Evolutionary conservation across 495 filamentous ascomycete genomes (phyloP), one percentile per base, ranked within the genome.

Genomic region (Parathielavia hyrcaniae): DNA sequence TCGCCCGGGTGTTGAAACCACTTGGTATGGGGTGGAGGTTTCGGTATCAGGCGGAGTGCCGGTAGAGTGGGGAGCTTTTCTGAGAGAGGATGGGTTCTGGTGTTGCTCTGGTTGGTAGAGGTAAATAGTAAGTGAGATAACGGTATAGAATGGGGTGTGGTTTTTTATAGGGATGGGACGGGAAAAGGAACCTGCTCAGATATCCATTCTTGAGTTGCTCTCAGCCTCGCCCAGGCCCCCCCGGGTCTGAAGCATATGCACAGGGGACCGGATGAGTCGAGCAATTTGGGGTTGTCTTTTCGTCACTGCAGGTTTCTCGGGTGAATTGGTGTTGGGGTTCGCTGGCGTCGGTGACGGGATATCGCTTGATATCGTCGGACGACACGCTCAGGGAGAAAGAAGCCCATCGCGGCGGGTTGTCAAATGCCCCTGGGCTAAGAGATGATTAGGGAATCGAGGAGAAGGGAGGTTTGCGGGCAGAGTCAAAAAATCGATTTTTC

Each of bases 201-300:
- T 73, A 63, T 75, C 73, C 70, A 69, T 76, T 76, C 74, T 71
- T 69, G 32, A 11, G n/a, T 19, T 66, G 56, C 66, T 61, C 60
- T 66, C 71, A 72, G 68, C 23, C 53, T 62, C 62, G 47, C 35
- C 62, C 59, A 14, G 11, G 48, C 41, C 60, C 34, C 41, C 60
- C 34, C 17, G 39, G 43, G 5, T 14, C 50, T 54, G 50, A 54
- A 43, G 23, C 50, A 43, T 49, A 52, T 38, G 32, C 39, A 17
- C 49, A 55, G 44, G 34, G 38, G 55, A 50, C 45, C 9, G 60
- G 60, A 57, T 58, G 53, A 62, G 60, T 61, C 44, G 55, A 26
- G 50, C 5, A n/a, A n/a, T n/a, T 43, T 41, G 32, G 48, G 19
- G 26, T n/a, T 30, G 26, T 47, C n/a, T 52, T 22, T 64, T 63